phyloP scores from a whole-genome alignment of 192 early-diverging fungal species.

The Linnemannia schmuckeri region DNA sequence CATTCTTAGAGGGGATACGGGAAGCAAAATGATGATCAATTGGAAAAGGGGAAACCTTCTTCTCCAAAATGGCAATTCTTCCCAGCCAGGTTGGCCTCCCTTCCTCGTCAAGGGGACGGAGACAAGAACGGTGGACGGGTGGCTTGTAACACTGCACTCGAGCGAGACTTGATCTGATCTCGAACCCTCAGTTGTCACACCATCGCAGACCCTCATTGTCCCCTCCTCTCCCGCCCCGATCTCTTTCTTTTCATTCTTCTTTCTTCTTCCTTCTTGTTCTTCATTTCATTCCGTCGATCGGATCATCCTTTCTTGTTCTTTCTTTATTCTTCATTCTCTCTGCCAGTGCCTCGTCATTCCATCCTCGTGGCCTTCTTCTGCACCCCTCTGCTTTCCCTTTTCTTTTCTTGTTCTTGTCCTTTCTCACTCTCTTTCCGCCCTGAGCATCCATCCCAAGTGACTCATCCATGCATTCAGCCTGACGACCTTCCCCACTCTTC shows the following conservation, averaged over 20 bases:
- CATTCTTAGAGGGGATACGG: no score
- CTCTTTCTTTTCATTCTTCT: background rate
- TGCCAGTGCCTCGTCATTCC: background rate
- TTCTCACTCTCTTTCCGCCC: background rate
- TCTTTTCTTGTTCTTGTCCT: background rate
- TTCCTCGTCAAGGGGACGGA: no score
- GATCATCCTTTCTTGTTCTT: background rate
- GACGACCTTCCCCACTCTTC: conserved; percentile 1
- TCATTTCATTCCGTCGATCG: conserved; percentile 1
- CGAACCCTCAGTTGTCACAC: background rate
- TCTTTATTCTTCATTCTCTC: background rate
- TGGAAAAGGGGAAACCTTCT: background rate
- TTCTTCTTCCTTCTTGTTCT: background rate
- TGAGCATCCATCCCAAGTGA: background rate
- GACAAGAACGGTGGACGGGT: background rate
- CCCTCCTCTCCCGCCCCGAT: background rate
- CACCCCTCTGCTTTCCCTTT: background rate
- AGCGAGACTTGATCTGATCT: conserved; percentile 1
- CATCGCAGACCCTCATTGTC: background rate
- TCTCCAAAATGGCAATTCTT: background rate
- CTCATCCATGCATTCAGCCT: background rate
- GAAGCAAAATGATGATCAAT: no score
- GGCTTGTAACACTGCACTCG: background rate
- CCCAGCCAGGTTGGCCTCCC: background rate
- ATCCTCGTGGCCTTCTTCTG: background rate